These are phyloP conservation scores for Penicillium sp. DNA, from an alignment of 2,329 filamentous ascomycete genomes.

Conservation along the genomic window DNA sequence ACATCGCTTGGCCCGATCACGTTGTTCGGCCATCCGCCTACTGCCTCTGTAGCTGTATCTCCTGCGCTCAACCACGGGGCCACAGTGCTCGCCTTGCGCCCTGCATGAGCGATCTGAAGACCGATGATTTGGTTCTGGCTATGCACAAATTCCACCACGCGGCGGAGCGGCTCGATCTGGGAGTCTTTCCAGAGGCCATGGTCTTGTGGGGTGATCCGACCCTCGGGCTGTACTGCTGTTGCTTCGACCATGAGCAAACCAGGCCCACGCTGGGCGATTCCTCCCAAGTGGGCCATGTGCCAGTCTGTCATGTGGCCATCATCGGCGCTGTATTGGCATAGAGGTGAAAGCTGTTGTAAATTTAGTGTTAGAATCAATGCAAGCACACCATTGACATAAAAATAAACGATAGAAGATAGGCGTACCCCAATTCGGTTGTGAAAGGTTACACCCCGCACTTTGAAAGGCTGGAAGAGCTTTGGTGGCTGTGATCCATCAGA, in stretches of 20 bases:
- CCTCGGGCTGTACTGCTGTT: conserved; percentile 71
- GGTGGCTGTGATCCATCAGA: conserved; percentile 44
- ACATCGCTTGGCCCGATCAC: conserved; percentile 60
- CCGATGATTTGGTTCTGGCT: conserved; percentile 73
- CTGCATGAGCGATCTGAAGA: conserved; percentile 81
- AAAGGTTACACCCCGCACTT: conserved; percentile 60
- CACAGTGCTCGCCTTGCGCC: conserved; percentile 61
- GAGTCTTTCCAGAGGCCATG: conserved; percentile 75
- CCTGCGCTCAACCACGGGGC: conserved; percentile 48
- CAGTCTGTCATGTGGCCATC: conserved; percentile 76
- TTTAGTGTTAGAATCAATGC: background rate
- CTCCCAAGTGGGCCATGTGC: conserved; percentile 79
- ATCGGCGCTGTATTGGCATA: conserved; percentile 67
- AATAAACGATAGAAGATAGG: background rate
- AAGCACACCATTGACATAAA: background rate
- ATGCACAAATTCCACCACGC: conserved; percentile 76
- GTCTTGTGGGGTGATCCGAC: conserved; percentile 70
- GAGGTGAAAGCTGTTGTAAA: conserved; percentile 51
- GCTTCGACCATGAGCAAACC: conserved; percentile 76
- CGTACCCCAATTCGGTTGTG: conserved; percentile 64
- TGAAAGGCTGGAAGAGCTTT: conserved; percentile 60
- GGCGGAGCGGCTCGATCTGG: conserved; percentile 69
- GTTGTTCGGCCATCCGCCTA: conserved; percentile 57
- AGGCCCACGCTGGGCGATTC: conserved; percentile 73
- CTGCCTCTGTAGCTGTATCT: conserved; percentile 47